Evolutionary conservation across 352 stramenopile species (phyloP), one percentile per base, ranked within the genome.

Genomic region (Peronospora belbahrii): DNA sequence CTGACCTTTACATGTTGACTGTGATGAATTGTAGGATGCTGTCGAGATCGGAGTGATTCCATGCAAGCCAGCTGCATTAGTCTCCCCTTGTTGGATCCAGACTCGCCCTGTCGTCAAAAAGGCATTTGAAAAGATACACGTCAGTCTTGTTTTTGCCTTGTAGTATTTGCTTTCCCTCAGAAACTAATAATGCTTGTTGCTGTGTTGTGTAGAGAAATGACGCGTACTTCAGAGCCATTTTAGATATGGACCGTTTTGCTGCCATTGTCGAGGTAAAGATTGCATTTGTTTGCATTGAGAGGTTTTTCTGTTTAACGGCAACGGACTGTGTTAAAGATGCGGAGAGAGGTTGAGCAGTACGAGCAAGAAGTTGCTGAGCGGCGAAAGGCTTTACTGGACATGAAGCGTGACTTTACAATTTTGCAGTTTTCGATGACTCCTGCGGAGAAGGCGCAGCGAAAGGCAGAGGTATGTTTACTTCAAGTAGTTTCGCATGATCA

Each of bases 31-130:
- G 18, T 33, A 85, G 74, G 67, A 57, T 35, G 64, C 51, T n/a
- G 61, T 90, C 14, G 78, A 86, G 45, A 86, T 90, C 45, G 61
- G 73, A 13, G 75, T 90, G 8, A 53, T 88, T 18, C 75, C 78
- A 13, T 86, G 75, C 34, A 56, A 73, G 8, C 53, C 62, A 15
- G 59, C 62, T 5, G 57, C 58, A 6, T 54, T 88, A 9, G 57
- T 90, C 4, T 67, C 66, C 25, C 66, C 75, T 28, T 87, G 78
- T 39, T 86, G 71, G 73, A 57, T 90, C 8, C 69, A 87, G 37
- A 74, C 58, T 6, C 62, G 75, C 22, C 75, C 78, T 24, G 33
- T 67, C 10, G 43, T 87, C 11, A 82, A 72, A 42, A 65, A 61
- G n/a, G 71, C 67, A 7, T 86, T 88, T 25, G 65, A 82, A 23